phyloP scores from a whole-genome alignment of 352 stramenopile genomes.

The Pythium plurisporium region DNA sequence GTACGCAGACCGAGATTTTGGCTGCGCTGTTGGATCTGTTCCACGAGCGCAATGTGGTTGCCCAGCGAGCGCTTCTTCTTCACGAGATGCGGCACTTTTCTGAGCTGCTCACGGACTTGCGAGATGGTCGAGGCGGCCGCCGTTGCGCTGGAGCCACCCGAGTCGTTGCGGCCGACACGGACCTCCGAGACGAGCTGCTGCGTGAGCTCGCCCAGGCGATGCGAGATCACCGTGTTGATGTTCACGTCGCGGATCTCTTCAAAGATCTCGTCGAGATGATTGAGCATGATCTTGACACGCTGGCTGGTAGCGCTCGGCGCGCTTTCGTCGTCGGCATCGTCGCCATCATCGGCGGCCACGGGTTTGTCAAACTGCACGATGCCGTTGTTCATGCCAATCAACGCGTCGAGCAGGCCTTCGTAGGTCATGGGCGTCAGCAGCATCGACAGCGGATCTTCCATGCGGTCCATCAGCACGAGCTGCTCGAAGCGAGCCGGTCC shows the following conservation, averaged over 20 bases:
- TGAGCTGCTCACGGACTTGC: constrained; percentile 18
- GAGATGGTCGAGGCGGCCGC: not conserved
- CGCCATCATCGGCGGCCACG: constrained; percentile 12
- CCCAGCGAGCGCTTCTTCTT: constrained; percentile 66
- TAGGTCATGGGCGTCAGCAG: constrained; percentile 83
- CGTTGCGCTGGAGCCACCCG: no score
- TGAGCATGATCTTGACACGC: constrained; percentile 56
- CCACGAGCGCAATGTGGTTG: constrained; percentile 62
- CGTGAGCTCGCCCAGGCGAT: constrained; percentile 43
- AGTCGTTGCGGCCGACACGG: constrained; percentile 21
- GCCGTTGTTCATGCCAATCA: constrained; percentile 70
- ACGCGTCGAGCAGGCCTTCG: constrained; percentile 68
- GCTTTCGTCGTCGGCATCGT: not conserved
- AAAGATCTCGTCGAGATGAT: constrained; percentile 68
- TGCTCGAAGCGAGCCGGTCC: constrained; percentile 35
- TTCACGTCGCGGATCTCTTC: constrained; percentile 72
- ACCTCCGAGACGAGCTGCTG: constrained; percentile 49
- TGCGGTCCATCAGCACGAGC: constrained; percentile 65
- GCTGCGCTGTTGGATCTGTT: constrained; percentile 56
- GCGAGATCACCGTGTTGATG: constrained; percentile 65
- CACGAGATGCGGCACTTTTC: constrained; percentile 66
- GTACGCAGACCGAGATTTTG: constrained; percentile 49
- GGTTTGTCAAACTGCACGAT: constrained; percentile 56
- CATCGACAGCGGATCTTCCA: constrained; percentile 80
- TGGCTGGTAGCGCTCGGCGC: no score